phyloP scores from a whole-genome alignment of 108 stramenopile genomes.

The Parietichytrium sp. region DNA sequence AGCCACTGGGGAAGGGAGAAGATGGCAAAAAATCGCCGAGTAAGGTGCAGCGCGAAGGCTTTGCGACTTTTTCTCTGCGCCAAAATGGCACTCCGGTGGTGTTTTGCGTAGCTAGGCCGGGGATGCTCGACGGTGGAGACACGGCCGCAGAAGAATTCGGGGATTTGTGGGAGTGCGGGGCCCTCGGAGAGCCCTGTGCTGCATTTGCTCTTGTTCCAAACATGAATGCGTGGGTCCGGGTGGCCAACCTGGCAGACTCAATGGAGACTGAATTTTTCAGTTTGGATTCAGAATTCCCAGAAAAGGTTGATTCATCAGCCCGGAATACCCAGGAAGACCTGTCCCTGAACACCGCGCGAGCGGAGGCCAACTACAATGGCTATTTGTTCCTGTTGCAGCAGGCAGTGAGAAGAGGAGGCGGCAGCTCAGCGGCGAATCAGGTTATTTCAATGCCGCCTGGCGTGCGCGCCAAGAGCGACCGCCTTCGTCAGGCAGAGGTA shows the following conservation, averaged over 20 bases:
- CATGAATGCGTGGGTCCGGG: not conserved
- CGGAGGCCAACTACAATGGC: not conserved
- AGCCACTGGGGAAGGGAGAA: not conserved
- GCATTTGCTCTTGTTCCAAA: not conserved
- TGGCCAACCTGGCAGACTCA: conserved; percentile 1
- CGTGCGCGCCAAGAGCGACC: no score
- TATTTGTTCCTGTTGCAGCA: not conserved
- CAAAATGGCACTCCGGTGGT: not conserved
- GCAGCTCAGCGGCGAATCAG: not conserved
- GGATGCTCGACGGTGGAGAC: no score
- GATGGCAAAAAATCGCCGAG: not conserved
- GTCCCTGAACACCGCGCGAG: not conserved
- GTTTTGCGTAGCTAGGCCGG: not conserved
- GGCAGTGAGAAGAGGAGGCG: not conserved
- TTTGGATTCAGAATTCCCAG: not conserved
- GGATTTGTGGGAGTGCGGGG: not conserved
- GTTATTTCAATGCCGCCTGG: no score
- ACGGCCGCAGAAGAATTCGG: no score
- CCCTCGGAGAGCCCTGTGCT: not conserved
- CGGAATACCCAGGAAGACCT: not conserved
- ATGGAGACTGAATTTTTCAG: not conserved
- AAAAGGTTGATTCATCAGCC: no score
- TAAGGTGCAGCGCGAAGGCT: not conserved
- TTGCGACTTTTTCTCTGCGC: conserved; percentile 17
- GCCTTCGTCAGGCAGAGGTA: no score